phyloP scores from a whole-genome alignment of 768 basidiomycete species.

The Mycena amicta region DNA sequence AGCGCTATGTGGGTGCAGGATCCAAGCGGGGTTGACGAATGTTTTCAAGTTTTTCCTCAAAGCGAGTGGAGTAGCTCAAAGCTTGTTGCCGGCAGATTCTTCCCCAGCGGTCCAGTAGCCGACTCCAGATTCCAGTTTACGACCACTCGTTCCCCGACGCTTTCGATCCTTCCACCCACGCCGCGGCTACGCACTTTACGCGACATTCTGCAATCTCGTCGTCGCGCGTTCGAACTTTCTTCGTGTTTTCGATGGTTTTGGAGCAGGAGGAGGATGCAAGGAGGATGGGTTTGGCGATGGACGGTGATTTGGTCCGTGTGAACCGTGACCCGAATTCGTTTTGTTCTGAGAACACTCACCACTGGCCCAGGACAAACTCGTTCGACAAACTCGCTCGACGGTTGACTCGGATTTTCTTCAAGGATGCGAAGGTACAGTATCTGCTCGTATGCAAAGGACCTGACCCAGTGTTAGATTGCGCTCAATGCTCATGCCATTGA shows the following conservation, averaged over 20 bases:
- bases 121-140: slow-evolving; percentile 83
- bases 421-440: slow-evolving; percentile 77
- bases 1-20: too few relatives aligned
- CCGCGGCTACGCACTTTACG: slow-evolving; percentile 48
- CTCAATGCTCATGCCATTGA: slow-evolving; percentile 96
- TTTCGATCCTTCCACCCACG: slow-evolving; percentile 54
- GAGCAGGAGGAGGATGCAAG: slow-evolving; percentile 77
- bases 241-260: slow-evolving; percentile 86
- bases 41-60: too few relatives aligned
- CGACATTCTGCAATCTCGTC: slow-evolving; percentile 80
- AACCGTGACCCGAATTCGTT: slow-evolving; percentile 69
- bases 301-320: slow-evolving; percentile 58
- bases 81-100: slow-evolving; percentile 78
- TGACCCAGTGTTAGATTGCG: slow-evolving; percentile 63
- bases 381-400: slow-evolving; percentile 88
- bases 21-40: too few relatives aligned
- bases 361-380: slow-evolving; percentile 75
- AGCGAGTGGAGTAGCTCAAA: slow-evolving; percentile 59
- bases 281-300: slow-evolving; percentile 78
- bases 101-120: too few relatives aligned
- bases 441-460: not conserved
- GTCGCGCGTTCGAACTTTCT: slow-evolving; percentile 83
- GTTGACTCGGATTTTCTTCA: slow-evolving; percentile 91
- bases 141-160: slow-evolving; percentile 69
- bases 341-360: slow-evolving; percentile 79